Conservation (phyloP, 108 stramenopile species). For the Cyclotella cryptica region DNA sequence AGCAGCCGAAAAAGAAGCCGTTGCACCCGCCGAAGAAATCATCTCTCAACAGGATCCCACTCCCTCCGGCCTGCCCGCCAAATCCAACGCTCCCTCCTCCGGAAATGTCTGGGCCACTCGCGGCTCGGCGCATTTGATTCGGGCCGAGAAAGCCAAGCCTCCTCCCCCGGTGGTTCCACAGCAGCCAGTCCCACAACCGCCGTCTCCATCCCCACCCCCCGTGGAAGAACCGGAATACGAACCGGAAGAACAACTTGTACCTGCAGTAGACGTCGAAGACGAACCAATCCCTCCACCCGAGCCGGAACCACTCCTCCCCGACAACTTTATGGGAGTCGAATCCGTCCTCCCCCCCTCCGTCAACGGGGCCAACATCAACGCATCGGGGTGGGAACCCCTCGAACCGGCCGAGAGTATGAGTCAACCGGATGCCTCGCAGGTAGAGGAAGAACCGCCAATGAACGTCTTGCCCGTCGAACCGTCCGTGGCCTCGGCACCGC, state of each 20-base stretch:
- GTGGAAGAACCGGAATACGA: slow-evolving; percentile 28
- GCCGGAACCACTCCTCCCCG: slow-evolving; percentile 20
- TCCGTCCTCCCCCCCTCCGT: slow-evolving; percentile 54
- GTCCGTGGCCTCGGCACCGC: background rate
- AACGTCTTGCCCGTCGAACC: slow-evolving; percentile 2
- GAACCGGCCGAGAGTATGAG: slow-evolving; percentile 35
- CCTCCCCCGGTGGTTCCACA: slow-evolving; percentile 32
- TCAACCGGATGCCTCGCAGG: slow-evolving; percentile 30
- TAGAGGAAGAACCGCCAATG: slow-evolving; percentile 21
- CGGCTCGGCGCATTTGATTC: slow-evolving; percentile 87
- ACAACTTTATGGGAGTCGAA: slow-evolving; percentile 31
- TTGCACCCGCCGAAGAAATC: slow-evolving; percentile 10
- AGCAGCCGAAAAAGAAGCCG: slow-evolving; percentile 23
- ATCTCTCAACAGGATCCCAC: slow-evolving; percentile 56
- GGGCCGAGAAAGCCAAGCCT: slow-evolving; percentile 68
- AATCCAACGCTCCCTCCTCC: slow-evolving; percentile 36
- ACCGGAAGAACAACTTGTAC: background rate
- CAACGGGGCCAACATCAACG: slow-evolving; percentile 59
- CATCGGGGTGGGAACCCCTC: slow-evolving; percentile 61
- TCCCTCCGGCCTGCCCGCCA: slow-evolving; percentile 56
- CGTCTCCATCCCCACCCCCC: background rate
- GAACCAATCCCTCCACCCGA: slow-evolving; percentile 23
- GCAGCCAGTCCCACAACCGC: slow-evolving; percentile 2
- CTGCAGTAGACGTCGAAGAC: slow-evolving; percentile 8
- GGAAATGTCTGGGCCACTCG: slow-evolving; percentile 93